Evolutionary conservation across 192 early-diverging fungal species (phyloP), one percentile per base, ranked within the genome.

Genomic region (Gamsiella multidivaricata): DNA sequence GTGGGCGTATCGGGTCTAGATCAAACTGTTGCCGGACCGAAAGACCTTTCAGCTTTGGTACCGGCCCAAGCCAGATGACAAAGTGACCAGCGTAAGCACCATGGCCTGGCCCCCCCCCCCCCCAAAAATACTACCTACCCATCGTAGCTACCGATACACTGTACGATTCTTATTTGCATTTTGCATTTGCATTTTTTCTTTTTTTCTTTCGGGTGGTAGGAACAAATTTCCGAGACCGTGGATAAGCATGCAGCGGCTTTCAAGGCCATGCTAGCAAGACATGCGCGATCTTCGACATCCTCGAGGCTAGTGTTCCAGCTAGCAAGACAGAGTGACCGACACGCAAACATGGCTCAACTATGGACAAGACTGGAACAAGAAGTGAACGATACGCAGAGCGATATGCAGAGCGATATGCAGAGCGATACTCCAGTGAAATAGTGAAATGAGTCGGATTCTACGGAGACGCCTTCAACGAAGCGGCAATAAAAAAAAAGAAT

Each of bases 1-100:
- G n/a, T n/a, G n/a, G n/a, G n/a, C n/a, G n/a, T n/a, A n/a, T n/a
- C n/a, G n/a, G n/a, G n/a, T n/a, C n/a, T 56, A 73, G 72, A 67
- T 76, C 51, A 76, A 76, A 7, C 23, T 76, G 14, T 28, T 76
- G 52, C 65, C 65, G 3, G 72, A 76, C 33, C 36, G 72, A 49
- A 76, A 55, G 59, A 76, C 72, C 0, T 76, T 76, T 36, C 72
- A 76, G 18, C 36, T 76, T 2, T 76, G 72, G 72, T 76, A 76
- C 41, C 39, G 62, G 15, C 64, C 65, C 7, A 67, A 49, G 18
- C 51, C 72, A 4, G 22, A 66, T 37, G 52, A 49, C 12, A 41
- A 28, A 20, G 65, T 62, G 7, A 36, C 72, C 12, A 42, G 26
- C 5, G 72, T 76, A 68, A 28, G 72, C 45, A 3, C n/a, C n/a